phyloP scores from a whole-genome alignment of 129 eudicot species.

The Scalesia atractyloides region DNA sequence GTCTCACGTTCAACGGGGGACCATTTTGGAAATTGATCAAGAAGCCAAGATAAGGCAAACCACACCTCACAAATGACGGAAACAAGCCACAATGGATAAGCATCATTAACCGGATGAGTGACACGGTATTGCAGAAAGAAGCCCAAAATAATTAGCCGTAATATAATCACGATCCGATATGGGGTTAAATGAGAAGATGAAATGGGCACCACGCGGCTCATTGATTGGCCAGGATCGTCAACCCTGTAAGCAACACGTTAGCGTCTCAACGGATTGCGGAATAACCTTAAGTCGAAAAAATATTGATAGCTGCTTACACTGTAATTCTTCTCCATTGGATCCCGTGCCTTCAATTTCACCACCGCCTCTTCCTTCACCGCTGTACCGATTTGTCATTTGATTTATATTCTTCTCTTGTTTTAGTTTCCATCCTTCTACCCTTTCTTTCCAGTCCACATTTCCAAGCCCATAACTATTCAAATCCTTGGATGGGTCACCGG shows the following conservation, averaged over 20 bases:
- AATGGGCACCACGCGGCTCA: constrained; percentile 33
- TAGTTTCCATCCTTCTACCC: constrained; percentile 61
- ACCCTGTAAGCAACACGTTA: constrained; percentile 29
- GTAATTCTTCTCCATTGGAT: constrained; percentile 85
- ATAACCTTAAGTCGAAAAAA: not conserved
- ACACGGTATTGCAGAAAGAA: constrained; percentile 72
- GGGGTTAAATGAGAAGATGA: constrained; percentile 26
- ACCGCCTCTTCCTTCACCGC: constrained; percentile 79
- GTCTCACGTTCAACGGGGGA: constrained; percentile 76
- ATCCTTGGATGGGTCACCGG: constrained; percentile 88
- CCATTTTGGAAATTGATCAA: constrained; percentile 91
- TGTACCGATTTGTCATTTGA: constrained; percentile 53
- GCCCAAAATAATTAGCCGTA: constrained; percentile 63
- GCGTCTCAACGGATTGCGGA: not conserved
- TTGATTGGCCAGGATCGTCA: constrained; percentile 55
- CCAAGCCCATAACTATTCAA: constrained; percentile 76
- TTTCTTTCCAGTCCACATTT: constrained; percentile 61
- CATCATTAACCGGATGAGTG: constrained; percentile 71
- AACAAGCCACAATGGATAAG: constrained; percentile 73
- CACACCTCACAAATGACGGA: constrained; percentile 82
- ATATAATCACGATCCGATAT: constrained; percentile 59
- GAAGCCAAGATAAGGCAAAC: constrained; percentile 79
- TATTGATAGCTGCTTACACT: constrained; percentile 49
- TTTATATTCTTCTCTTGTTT: constrained; percentile 62
- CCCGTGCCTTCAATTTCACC: constrained; percentile 85